Evolutionary conservation across 768 basidiomycete genomes (phyloP).

Genomic region (Gelatoporia subvermispora): DNA sequence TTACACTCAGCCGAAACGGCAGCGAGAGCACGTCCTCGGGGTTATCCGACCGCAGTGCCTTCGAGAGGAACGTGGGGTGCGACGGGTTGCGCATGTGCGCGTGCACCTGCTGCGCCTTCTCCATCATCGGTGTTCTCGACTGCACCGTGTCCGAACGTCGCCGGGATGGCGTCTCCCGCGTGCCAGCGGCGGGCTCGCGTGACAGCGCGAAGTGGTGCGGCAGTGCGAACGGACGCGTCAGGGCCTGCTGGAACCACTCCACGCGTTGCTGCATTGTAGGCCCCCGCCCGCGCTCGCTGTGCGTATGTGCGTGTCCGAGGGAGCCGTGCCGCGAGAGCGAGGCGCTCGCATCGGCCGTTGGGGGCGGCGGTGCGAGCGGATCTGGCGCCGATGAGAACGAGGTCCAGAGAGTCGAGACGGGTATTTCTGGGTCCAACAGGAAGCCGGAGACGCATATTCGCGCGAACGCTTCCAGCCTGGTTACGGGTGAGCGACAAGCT

Average conservation of each 20-base stretch:
- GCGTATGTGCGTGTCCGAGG: constrained; percentile 14
- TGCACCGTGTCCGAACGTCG: constrained; percentile 26
- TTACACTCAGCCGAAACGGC: constrained; percentile 60
- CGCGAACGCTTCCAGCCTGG: constrained; percentile 77
- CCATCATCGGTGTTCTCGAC: constrained; percentile 27
- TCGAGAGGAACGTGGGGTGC: constrained; percentile 47
- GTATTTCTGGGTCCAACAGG: constrained; percentile 76
- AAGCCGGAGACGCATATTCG: constrained; percentile 89
- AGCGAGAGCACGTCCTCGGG: constrained; percentile 44
- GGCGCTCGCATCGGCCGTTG: constrained; percentile 14
- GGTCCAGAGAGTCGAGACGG: constrained; percentile 44
- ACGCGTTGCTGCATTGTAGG: constrained; percentile 43
- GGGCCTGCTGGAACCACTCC: constrained; percentile 37
- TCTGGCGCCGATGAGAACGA: constrained; percentile 29
- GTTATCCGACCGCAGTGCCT: constrained; percentile 40
- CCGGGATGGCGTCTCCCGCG: constrained; percentile 5
- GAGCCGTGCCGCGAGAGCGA: constrained; percentile 24
- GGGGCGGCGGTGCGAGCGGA: constrained; percentile 19
- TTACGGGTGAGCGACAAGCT: constrained; percentile 6
- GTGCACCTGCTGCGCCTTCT: constrained; percentile 36
- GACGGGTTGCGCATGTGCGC: constrained; percentile 38
- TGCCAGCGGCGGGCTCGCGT: neutral
- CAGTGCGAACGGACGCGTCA: constrained; percentile 54
- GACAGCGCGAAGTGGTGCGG: constrained; percentile 18
- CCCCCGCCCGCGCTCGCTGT: constrained; percentile 33